These are phyloP conservation scores for Phymatotrichopsis omnivora DNA, from an alignment of 2,329 filamentous ascomycete species.

Conservation along the genomic window DNA sequence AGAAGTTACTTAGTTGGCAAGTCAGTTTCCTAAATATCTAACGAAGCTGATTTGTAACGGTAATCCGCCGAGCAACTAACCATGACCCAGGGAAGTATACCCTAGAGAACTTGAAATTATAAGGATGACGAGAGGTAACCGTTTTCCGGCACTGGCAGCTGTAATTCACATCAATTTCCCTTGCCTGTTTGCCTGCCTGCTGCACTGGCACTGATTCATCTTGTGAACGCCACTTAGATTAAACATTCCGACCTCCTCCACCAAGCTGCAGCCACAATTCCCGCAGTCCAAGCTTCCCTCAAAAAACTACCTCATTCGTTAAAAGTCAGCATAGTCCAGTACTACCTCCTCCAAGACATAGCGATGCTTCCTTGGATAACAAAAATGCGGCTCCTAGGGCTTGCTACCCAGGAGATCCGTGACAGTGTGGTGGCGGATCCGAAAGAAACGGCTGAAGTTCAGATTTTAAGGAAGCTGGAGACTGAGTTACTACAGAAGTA, in stretches of 20 bases:
- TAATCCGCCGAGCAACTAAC: not conserved
- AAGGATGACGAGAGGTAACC: not conserved
- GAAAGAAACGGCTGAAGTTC: not conserved
- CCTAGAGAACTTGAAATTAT: conserved; percentile 5
- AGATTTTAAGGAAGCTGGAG: not conserved
- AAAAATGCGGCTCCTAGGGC: conserved; percentile 1
- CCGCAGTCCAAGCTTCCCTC: conserved; percentile 2
- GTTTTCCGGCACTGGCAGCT: conserved; percentile 4
- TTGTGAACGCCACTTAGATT: not conserved
- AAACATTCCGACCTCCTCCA: conserved; percentile 3
- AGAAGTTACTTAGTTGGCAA: conserved; percentile 7
- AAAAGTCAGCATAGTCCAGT: conserved; percentile 6
- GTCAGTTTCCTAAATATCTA: not conserved
- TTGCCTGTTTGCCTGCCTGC: not conserved
- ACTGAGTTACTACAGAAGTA: conserved; percentile 1
- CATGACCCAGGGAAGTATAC: not conserved
- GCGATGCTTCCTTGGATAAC: not conserved
- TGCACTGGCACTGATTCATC: not conserved
- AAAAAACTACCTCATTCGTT: not conserved
- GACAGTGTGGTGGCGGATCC: not conserved
- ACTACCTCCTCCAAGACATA: conserved; percentile 1
- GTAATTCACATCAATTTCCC: not conserved
- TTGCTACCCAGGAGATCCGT: conserved; percentile 1
- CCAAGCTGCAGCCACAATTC: conserved; percentile 1
- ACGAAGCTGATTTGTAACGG: not conserved